These are phyloP conservation scores for Magnolia changhungtana DNA, from an alignment of 164 flowering plant species.

Conservation along the genomic window DNA sequence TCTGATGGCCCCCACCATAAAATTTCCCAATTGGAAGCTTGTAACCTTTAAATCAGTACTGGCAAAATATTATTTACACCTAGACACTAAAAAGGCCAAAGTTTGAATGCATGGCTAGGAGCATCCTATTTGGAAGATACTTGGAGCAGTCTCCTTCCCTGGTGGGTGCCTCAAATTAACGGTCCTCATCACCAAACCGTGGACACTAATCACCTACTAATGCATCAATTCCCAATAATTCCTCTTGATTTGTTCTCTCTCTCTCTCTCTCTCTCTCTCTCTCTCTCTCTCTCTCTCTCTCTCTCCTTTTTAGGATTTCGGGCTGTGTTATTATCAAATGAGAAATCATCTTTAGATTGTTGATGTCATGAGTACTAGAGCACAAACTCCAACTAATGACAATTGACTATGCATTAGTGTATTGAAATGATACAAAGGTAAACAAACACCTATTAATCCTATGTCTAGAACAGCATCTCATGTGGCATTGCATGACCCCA, in stretches of 20 bases:
- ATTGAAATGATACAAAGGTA: slow-evolving; percentile 19
- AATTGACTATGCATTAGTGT: slow-evolving; percentile 7
- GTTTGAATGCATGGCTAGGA: no score
- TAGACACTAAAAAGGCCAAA: no score
- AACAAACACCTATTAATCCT: not conserved
- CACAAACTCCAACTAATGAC: slow-evolving; percentile 31
- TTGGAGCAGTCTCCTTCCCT: no score
- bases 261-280: not conserved
- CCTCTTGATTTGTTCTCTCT: not conserved
- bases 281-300: not conserved
- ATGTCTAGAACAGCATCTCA: not conserved
- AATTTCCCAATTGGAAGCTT: no score
- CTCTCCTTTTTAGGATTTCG: slow-evolving; percentile 17
- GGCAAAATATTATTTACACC: no score
- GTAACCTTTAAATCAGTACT: no score
- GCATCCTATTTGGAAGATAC: no score
- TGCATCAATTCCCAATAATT: no score
- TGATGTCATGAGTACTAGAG: slow-evolving; percentile 38
- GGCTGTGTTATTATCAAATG: slow-evolving; percentile 10
- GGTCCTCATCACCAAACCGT: no score
- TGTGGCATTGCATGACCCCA: slow-evolving; percentile 8
- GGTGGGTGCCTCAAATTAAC: no score
- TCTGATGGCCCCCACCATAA: no score
- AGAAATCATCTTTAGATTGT: slow-evolving; percentile 15
- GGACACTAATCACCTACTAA: no score